Base-by-base conservation (phyloP, 2,329 filamentous ascomycete species). In the Venturia oleaginea region DNA sequence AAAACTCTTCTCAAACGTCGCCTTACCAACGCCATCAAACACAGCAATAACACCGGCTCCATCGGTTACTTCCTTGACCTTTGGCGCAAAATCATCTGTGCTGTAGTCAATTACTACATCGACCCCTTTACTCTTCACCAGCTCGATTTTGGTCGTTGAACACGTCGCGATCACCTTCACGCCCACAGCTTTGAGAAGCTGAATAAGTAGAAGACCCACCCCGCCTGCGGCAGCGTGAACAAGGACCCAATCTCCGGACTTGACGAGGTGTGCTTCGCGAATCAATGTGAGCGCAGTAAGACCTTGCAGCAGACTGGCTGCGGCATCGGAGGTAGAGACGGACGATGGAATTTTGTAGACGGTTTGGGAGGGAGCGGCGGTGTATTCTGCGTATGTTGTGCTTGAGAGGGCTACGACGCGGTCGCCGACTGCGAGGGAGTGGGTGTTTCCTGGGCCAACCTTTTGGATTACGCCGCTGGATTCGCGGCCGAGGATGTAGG, bases 171-270 rank as follows among this genome's bases (percentile, higher is more conserved):
- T 94, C 27, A 88, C 85, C 69, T 84, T 85, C 15, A 90, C 92
- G 0, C 91, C 92, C 2, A 92, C 79, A 0, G 82, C 79, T 68
- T 83, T 84, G 48, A 96, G 78, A 68, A 96, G 77, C 80, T 95
- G 91, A 46, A 85, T 86, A 34, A 96, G 81, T 76, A 90, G 83
- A 54, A 88, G 78, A 0, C 90, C 90, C 0, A 91, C 90, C 19
- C 92, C 92, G 19, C 92, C 92, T 0, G 91, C 91, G 0, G 92
- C 92, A 0, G 92, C 92, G 70, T 94, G 91, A 19, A 96, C 85
- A 2, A 96, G 83, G 0, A 91, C 82, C 86, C 89, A 94, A 69
- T 95, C 90, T 0, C 87, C 90, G 68, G 84, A 81, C 73, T 91
- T 80, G 7, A 93, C 90, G 0, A 80, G 71, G 68, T 88, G 81